Percentiles rank a stretch among this genome's conserved stretches.
These are phyloP conservation scores for Dunaliella sp. DNA, from an alignment of 139 green algal species.

Conservation along the genomic window DNA sequence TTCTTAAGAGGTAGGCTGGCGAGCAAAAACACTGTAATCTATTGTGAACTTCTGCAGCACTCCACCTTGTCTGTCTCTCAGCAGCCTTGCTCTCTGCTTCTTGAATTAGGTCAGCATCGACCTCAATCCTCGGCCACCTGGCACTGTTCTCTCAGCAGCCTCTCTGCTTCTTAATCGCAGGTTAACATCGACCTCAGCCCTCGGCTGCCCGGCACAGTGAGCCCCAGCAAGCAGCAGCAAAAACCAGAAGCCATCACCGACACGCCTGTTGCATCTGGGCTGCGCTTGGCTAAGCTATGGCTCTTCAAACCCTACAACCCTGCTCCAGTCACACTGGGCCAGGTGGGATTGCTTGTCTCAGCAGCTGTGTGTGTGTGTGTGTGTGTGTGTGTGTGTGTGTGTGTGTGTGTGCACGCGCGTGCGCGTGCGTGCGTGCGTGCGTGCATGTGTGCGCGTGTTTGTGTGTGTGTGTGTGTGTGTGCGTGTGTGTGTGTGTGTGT, in stretches of 20 bases:
- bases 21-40: too few relatives aligned
- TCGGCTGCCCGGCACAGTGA: not conserved
- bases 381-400: too few relatives aligned
- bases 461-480: not conserved
- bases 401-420: not conserved
- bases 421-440: not conserved
- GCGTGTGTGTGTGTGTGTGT: too few relatives aligned
- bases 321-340: not conserved
- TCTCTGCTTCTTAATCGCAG: too few relatives aligned
- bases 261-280: not conserved
- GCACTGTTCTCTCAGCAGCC: too few relatives aligned
- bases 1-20: too few relatives aligned
- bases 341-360: not conserved
- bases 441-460: not conserved
- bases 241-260: not conserved
- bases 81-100: too few relatives aligned
- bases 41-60: too few relatives aligned
- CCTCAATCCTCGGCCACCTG: too few relatives aligned
- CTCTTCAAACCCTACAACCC: not conserved
- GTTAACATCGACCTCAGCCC: not conserved
- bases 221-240: not conserved
- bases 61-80: too few relatives aligned
- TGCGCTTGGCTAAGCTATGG: not conserved
- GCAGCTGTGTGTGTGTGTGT: not conserved
- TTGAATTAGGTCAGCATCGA: too few relatives aligned